Conservation (phyloP, 306 rosid genomes). For the Quercus gilva region DNA sequence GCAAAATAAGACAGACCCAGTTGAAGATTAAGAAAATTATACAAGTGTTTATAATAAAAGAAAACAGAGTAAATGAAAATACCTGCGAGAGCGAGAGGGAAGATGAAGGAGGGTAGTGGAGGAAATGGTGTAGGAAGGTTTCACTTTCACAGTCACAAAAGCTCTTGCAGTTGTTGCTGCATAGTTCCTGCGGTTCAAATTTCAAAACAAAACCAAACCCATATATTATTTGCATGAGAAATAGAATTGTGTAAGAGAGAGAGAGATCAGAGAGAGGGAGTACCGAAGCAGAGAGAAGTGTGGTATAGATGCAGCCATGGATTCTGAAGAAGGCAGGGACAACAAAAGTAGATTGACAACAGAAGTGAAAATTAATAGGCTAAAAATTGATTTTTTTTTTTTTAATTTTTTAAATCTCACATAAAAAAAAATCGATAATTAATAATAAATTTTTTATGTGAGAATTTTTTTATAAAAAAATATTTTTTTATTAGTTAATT, state of each 20-base stretch:
- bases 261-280: slow-evolving; percentile 17
- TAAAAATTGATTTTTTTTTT: too few relatives aligned
- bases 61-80: background rate
- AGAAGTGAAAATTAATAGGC: too few relatives aligned
- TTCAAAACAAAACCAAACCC: slow-evolving; percentile 11
- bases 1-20: background rate
- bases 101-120: slow-evolving; percentile 23
- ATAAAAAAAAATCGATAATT: too few relatives aligned
- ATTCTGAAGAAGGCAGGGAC: background rate
- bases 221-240: background rate
- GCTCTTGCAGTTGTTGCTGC: slow-evolving; percentile 44
- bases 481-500: too few relatives aligned
- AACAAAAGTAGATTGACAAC: background rate
- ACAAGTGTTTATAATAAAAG: background rate
- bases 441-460: too few relatives aligned
- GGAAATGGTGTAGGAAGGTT: slow-evolving; percentile 37
- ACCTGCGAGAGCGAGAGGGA: slow-evolving; percentile 52
- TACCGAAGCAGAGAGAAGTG: slow-evolving; percentile 51
- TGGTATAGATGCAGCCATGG: slow-evolving; percentile 52
- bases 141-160: slow-evolving; percentile 42
- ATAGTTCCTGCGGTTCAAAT: slow-evolving; percentile 40
- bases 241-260: background rate
- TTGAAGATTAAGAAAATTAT: background rate
- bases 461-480: too few relatives aligned
- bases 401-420: too few relatives aligned